A percentile compares a stretch with the other conserved stretches of the same genome.
phyloP scores from a whole-genome alignment of 331 rosid species.

The Acacia concinna region DNA sequence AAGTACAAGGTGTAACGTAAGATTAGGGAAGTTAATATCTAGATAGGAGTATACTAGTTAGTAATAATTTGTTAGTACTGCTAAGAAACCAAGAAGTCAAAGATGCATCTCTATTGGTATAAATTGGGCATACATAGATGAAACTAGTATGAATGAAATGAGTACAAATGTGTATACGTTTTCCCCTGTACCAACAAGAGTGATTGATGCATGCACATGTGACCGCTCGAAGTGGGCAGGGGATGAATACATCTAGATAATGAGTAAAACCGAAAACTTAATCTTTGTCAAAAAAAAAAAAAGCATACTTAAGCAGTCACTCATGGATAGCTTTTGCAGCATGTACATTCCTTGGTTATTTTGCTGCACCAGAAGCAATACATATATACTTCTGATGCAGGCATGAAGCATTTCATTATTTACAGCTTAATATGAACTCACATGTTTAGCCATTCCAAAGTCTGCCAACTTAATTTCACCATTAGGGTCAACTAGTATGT shows the following conservation, averaged over 20 bases:
- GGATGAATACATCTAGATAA: constrained; percentile 12
- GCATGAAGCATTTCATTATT: constrained; percentile 23
- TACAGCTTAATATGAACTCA: constrained; percentile 39
- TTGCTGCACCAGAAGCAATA: constrained; percentile 9
- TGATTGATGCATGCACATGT: not conserved
- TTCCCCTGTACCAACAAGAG: not conserved
- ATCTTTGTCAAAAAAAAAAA: constrained; percentile 20
- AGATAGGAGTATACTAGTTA: not conserved
- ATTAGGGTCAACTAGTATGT: constrained; percentile 91
- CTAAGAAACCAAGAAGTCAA: not conserved
- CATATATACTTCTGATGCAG: constrained; percentile 22
- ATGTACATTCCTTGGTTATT: not conserved
- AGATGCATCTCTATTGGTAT: not conserved
- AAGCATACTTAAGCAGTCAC: constrained; percentile 19
- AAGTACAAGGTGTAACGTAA: not conserved
- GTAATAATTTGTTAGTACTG: not conserved
- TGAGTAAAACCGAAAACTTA: constrained; percentile 15
- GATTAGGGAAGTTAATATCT: not conserved
- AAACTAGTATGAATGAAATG: not conserved
- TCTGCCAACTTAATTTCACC: constrained; percentile 97
- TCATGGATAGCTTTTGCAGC: constrained; percentile 9
- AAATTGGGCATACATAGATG: not conserved
- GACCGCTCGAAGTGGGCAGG: not conserved
- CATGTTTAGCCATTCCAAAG: constrained; percentile 99
- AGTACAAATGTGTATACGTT: not conserved